Evolutionary conservation across 2,329 filamentous ascomycete species (phyloP).

Genomic region (Trichoderma sp.): DNA sequence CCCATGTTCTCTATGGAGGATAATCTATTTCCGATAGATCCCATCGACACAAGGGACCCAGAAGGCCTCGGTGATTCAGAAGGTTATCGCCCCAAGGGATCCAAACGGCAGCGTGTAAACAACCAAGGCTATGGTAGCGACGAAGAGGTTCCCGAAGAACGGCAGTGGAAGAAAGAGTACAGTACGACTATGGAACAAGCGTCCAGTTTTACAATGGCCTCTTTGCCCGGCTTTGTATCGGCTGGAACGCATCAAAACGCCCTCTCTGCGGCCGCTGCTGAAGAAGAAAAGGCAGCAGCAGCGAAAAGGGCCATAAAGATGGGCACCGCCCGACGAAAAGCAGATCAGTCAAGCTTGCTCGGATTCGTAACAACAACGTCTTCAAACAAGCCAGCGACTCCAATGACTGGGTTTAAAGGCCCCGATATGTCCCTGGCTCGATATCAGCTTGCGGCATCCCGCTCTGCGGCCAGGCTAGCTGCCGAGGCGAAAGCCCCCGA

Average conservation of each 20-base stretch:
- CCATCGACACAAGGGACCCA: constrained; percentile 45
- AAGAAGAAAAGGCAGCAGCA: constrained; percentile 27
- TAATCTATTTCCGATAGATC: constrained; percentile 66
- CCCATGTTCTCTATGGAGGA: constrained; percentile 63
- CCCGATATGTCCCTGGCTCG: constrained; percentile 30
- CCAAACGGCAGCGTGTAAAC: constrained; percentile 36
- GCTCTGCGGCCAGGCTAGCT: constrained; percentile 28
- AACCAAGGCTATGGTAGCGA: constrained; percentile 25
- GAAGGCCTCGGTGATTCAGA: constrained; percentile 30
- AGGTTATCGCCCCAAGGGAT: constrained; percentile 30
- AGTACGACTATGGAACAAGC: constrained; percentile 64
- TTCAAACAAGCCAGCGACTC: constrained; percentile 26
- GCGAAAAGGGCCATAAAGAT: constrained; percentile 27
- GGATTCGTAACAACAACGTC: constrained; percentile 41
- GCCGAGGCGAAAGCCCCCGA: constrained; percentile 13
- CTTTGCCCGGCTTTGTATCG: constrained; percentile 62
- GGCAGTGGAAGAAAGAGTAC: constrained; percentile 49
- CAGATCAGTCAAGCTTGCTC: constrained; percentile 47
- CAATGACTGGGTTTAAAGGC: constrained; percentile 25
- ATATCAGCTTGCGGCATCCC: constrained; percentile 33
- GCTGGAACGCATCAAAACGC: constrained; percentile 56
- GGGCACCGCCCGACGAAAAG: constrained; percentile 37
- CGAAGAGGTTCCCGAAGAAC: constrained; percentile 31
- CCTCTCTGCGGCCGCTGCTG: constrained; percentile 32
- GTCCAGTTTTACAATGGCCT: constrained; percentile 59